Percentiles rank a stretch among this genome's conserved stretches.
phyloP scores from a whole-genome alignment of 1,284 basidiomycete species.

The Malassezia japonica region DNA sequence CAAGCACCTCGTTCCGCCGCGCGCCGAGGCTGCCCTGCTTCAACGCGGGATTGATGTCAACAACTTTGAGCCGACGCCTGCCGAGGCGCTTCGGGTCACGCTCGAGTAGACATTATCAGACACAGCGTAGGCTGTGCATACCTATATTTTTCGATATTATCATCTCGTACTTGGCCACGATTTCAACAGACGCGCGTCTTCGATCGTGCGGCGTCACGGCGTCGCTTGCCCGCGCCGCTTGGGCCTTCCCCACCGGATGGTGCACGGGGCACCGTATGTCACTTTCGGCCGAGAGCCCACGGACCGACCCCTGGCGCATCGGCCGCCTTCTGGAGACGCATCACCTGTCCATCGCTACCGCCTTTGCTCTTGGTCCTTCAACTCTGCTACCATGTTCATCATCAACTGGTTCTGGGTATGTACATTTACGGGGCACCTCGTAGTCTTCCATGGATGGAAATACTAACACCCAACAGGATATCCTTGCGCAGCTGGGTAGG shows the following conservation, averaged over 20 bases:
- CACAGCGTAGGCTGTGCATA: too few species aligned
- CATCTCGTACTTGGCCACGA: too few species aligned
- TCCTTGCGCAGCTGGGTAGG: slow-evolving; percentile 46
- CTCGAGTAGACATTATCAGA: too few species aligned
- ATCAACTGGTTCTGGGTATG: slow-evolving; percentile 49
- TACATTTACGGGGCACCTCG: not conserved
- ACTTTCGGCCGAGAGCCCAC: not conserved
- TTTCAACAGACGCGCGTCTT: too few species aligned
- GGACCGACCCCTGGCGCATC: not conserved
- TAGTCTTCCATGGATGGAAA: not conserved
- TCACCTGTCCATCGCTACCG: not conserved
- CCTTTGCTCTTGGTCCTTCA: not conserved
- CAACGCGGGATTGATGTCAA: slow-evolving; percentile 78
- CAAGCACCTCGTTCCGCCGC: slow-evolving; percentile 75
- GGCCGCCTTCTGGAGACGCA: not conserved
- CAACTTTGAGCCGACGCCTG: slow-evolving; percentile 57
- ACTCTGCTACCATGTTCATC: slow-evolving; percentile 34
- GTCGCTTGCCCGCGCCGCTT: too few species aligned
- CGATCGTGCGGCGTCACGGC: too few species aligned
- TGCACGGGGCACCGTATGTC: not conserved
- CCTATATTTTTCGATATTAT: too few species aligned
- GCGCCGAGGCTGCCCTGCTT: slow-evolving; percentile 77
- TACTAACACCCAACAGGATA: slow-evolving; percentile 26
- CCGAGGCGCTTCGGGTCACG: slow-evolving; percentile 45
- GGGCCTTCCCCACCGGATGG: too few species aligned